A percentile compares a stretch with the other conserved stretches of the same genome.
Conservation (phyloP, 352 stramenopile genomes). For the Phytophthora pinifolia region DNA sequence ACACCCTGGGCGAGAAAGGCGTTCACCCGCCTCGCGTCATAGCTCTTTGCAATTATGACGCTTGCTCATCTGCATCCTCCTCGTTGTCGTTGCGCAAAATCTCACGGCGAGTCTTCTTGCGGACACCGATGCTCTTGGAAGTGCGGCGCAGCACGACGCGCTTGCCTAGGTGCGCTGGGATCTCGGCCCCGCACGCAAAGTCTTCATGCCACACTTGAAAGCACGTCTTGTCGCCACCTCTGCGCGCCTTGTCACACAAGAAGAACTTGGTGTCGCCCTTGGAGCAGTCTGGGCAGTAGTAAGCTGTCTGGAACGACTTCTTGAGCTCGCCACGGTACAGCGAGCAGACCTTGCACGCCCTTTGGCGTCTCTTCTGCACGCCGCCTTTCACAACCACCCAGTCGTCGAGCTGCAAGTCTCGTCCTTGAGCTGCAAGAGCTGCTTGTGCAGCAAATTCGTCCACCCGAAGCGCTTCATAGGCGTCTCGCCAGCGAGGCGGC, state of each 20-base stretch:
- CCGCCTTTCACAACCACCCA: background rate
- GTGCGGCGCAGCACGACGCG: conserved; percentile 1
- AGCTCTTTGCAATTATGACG: no score
- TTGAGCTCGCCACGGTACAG: background rate
- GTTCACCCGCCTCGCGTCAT: no score
- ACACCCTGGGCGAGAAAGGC: no score
- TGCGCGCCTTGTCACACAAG: background rate
- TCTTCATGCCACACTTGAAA: conserved; percentile 11
- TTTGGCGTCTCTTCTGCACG: conserved; percentile 2
- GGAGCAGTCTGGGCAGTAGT: conserved; percentile 2
- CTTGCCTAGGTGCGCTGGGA: conserved; percentile 2
- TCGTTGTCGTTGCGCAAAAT: no score
- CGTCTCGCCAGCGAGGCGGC: no score
- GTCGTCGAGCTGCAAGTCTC: conserved; percentile 1
- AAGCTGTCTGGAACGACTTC: conserved; percentile 4
- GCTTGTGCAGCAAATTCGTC: no score
- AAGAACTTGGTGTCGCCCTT: conserved; percentile 2
- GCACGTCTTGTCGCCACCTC: conserved; percentile 3
- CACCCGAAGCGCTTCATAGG: no score
- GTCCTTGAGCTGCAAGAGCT: background rate
- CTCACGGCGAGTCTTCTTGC: no score
- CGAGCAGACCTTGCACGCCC: conserved; percentile 1
- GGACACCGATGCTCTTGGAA: background rate
- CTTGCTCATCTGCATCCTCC: no score
- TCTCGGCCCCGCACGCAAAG: background rate